Base-by-base conservation (phyloP, 2,329 filamentous ascomycete genomes). In the Colletotrichum lini region DNA sequence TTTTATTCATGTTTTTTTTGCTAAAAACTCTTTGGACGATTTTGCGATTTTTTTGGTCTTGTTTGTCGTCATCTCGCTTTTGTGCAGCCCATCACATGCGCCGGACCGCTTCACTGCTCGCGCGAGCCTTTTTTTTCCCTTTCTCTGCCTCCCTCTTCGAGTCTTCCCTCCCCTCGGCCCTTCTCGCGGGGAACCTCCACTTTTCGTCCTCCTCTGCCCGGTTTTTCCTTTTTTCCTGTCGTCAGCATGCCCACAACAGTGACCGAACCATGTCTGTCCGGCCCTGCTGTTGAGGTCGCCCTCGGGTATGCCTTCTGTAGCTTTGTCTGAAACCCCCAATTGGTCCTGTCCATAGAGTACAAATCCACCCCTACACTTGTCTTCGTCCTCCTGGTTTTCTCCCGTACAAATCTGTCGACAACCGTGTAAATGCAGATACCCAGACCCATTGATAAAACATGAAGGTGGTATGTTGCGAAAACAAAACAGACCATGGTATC, bases 401-500 rank as follows among this genome's bases (percentile, higher is more conserved):
- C 47, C 30, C n/a, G 21, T 57, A 50, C 57, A 57, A 69, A 68
- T 52, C 57, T 53, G 66, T 52, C 67, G 18, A 2, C 35, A 50
- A 58, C 57, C 44, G 54, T 65, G 66, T 69, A 69, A 69, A 56
- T 61, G 58, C 57, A 65, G 57, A 70, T 50, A 54, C 66, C 67
- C 44, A 58, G 26, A 40, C 70, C 60, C 56, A 56, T 54, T 45
- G 66, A 35, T 67, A 67, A 72, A 65, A 71, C 67, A 73, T 71
- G 15, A 67, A 68, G 64, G 67, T 73, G 61, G 65, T 65, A 69
- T 73, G 72, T 64, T 47, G 65, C 58, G 61, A 56, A 67, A 66
- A 64, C 49, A 73, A 69, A 72, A 62, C 64, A 72, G 65, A 73
- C 73, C 73, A 47, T 74, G 73, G 73, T 74, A 74, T 74, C 73